Conservation (phyloP, 345 rosid species). For the Melaleuca quinquenervia region DNA sequence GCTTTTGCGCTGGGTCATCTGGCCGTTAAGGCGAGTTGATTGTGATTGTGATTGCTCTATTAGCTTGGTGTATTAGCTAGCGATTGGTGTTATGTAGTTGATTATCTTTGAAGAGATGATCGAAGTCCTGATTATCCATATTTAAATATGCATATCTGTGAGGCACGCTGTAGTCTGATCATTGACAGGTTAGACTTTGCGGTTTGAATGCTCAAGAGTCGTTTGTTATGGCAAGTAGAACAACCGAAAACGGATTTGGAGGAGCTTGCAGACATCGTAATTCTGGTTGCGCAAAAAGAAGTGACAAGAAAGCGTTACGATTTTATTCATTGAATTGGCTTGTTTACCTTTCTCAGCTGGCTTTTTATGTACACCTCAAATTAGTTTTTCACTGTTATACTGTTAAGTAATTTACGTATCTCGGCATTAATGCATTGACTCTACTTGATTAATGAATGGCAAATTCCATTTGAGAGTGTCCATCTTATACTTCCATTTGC, state of each 20-base stretch:
- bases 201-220: not conserved
- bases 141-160: not conserved
- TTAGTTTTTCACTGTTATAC: not conserved
- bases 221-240: not conserved
- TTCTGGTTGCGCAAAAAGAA: not conserved
- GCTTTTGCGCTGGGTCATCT: conserved; percentile 96
- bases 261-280: not conserved
- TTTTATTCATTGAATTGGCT: not conserved
- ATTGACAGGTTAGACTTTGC: not conserved
- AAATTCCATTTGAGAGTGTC: not conserved
- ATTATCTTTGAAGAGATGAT: not conserved
- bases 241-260: not conserved
- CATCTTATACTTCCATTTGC: not conserved
- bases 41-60: not conserved
- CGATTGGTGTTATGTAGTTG: not conserved
- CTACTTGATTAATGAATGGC: not conserved
- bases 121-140: not conserved
- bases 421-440: not conserved
- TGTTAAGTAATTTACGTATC: not conserved
- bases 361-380: not conserved
- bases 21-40: conserved; percentile 66
- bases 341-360: not conserved
- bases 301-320: not conserved
- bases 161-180: not conserved
- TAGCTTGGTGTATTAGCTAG: not conserved